phyloP scores from a whole-genome alignment of 2,329 filamentous ascomycete genomes.

The Alternaria infectoria region DNA sequence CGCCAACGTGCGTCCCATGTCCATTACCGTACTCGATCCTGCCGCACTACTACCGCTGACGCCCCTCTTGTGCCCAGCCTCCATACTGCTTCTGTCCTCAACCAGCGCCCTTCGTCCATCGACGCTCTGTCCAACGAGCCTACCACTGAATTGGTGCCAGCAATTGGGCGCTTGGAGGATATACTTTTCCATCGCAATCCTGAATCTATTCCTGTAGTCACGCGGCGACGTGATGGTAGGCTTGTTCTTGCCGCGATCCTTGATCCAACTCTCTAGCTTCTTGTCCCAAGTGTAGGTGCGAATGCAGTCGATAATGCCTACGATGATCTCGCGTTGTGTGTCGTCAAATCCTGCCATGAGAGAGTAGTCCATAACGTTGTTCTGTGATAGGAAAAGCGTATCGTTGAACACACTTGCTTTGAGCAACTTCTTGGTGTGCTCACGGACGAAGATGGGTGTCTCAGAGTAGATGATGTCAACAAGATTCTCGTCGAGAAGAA shows the following conservation, averaged over 20 bases:
- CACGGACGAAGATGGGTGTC: slow-evolving; percentile 89
- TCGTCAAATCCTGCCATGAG: slow-evolving; percentile 99
- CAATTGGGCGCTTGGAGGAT: slow-evolving; percentile 77
- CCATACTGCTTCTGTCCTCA: slow-evolving; percentile 12
- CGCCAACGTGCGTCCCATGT: slow-evolving; percentile 1
- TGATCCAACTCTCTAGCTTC: slow-evolving; percentile 99
- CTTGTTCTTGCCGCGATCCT: slow-evolving; percentile 85
- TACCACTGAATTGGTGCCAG: slow-evolving; percentile 70
- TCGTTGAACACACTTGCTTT: slow-evolving; percentile 96
- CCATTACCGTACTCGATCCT: slow-evolving; percentile 6
- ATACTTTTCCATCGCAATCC: slow-evolving; percentile 94
- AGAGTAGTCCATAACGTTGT: slow-evolving; percentile 99
- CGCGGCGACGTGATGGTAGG: slow-evolving; percentile 97
- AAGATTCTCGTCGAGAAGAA: slow-evolving; percentile 96
- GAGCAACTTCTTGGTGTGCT: slow-evolving; percentile 94
- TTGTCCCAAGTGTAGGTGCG: slow-evolving; percentile 99
- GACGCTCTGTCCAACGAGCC: slow-evolving; percentile 26
- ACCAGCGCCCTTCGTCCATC: slow-evolving; percentile 21
- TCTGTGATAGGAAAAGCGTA: slow-evolving; percentile 89
- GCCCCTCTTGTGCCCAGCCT: slow-evolving; percentile 20
- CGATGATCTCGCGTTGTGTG: slow-evolving; percentile 84
- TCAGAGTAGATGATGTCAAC: slow-evolving; percentile 96
- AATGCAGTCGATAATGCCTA: slow-evolving; percentile 97
- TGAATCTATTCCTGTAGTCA: slow-evolving; percentile 95
- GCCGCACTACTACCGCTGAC: slow-evolving; percentile 22